Conservation (phyloP, 1,284 basidiomycete genomes). For the Heliocybe sulcata region DNA sequence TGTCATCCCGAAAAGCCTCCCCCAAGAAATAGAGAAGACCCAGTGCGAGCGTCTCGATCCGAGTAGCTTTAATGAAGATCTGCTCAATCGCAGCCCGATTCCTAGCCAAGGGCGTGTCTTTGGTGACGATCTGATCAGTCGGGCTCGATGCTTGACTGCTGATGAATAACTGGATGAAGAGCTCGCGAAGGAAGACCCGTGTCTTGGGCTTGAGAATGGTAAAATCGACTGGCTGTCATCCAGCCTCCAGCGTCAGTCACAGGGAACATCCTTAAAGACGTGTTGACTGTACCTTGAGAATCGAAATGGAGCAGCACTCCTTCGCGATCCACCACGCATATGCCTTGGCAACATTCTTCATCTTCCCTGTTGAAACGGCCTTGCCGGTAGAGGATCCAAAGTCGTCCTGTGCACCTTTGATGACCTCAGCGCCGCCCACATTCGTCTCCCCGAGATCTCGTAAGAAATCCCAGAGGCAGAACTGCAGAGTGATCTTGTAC, state of each 20-base stretch:
- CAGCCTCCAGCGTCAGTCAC: not conserved
- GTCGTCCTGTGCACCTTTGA: constrained; percentile 53
- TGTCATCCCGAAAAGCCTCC: constrained; percentile 34
- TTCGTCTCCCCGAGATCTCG: constrained; percentile 82
- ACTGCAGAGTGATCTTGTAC: constrained; percentile 91
- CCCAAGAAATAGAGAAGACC: constrained; percentile 67
- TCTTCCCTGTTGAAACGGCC: constrained; percentile 51
- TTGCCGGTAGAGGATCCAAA: constrained; percentile 37
- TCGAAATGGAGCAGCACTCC: constrained; percentile 60
- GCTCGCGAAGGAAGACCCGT: constrained; percentile 56
- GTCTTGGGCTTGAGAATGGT: constrained; percentile 60
- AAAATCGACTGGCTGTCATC: constrained; percentile 78
- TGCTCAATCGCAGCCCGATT: constrained; percentile 63
- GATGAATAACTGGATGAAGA: constrained; percentile 65
- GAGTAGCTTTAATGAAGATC: constrained; percentile 62
- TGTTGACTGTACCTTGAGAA: constrained; percentile 73
- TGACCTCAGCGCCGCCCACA: constrained; percentile 76
- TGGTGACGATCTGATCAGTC: constrained; percentile 31
- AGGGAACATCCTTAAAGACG: not conserved
- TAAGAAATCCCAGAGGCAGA: constrained; percentile 95
- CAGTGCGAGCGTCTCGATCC: constrained; percentile 51
- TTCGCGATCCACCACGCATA: constrained; percentile 85
- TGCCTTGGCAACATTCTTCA: constrained; percentile 63
- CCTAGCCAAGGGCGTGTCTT: constrained; percentile 32
- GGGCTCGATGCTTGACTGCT: constrained; percentile 72